A percentile compares a stretch with the other conserved stretches of the same genome.
These are phyloP conservation scores for Camillea tinctor DNA, from an alignment of 2,329 filamentous ascomycete genomes.

Conservation along the genomic window DNA sequence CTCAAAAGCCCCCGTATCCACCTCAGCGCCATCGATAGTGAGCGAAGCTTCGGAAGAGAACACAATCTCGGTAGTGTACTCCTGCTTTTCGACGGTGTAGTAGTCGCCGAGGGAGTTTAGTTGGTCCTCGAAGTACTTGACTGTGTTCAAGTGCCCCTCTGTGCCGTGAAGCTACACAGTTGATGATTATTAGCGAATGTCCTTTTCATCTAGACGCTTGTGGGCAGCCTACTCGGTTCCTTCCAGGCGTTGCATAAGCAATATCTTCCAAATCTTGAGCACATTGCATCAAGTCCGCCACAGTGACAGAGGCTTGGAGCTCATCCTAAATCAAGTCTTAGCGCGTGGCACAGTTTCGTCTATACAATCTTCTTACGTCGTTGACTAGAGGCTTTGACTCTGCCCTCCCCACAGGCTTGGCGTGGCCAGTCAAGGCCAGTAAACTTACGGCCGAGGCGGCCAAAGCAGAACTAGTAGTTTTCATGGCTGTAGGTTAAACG, in stretches of 20 bases:
- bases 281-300: constrained; percentile 29
- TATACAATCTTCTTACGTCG: constrained; percentile 18
- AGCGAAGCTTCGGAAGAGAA: constrained; percentile 20
- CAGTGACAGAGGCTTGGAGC: constrained; percentile 23
- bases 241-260: constrained; percentile 28
- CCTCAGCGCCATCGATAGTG: constrained; percentile 19
- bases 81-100: constrained; percentile 33
- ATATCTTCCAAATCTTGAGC: constrained; percentile 31
- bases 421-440: constrained; percentile 21
- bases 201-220: neutral
- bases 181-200: neutral
- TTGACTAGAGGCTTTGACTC: constrained; percentile 18
- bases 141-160: constrained; percentile 34
- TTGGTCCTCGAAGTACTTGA: constrained; percentile 35
- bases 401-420: constrained; percentile 18
- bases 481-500: constrained; percentile 18
- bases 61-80: constrained; percentile 28
- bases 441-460: constrained; percentile 18
- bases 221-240: constrained; percentile 27
- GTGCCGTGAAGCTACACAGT: constrained; percentile 31
- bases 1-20: constrained; percentile 37
- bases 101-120: constrained; percentile 34
- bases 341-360: neutral
- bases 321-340: constrained; percentile 22
- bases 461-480: constrained; percentile 12